These are phyloP conservation scores for Zygoascus biomembranicola DNA, from an alignment of 805 yeast species.

Conservation along the genomic window DNA sequence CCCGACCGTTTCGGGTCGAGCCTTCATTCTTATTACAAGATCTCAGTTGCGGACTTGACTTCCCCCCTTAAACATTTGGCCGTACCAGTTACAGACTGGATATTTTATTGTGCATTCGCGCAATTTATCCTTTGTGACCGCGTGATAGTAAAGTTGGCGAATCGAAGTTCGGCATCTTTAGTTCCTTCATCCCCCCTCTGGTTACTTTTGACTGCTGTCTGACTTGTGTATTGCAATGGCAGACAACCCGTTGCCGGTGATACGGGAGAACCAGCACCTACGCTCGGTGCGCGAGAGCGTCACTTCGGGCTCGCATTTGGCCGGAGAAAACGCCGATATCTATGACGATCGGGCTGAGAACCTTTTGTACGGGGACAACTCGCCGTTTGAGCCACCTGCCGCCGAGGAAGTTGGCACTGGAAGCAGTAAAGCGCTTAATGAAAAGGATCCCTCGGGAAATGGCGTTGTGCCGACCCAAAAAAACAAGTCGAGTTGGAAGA, in stretches of 20 bases:
- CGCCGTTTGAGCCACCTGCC: background rate
- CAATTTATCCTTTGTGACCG: too few relatives aligned
- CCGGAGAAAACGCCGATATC: background rate
- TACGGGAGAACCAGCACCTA: background rate
- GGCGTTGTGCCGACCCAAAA: background rate
- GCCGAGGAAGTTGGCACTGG: background rate
- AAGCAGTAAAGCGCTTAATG: background rate
- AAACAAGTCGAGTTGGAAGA: background rate
- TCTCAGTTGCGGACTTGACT: too few relatives aligned
- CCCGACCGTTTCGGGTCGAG: too few relatives aligned
- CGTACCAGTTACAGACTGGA: too few relatives aligned
- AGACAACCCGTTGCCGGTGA: background rate
- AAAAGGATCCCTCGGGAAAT: background rate
- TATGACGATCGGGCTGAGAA: background rate
- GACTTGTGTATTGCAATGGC: background rate
- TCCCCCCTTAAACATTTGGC: too few relatives aligned
- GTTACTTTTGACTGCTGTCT: too few relatives aligned
- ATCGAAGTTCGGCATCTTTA: too few relatives aligned
- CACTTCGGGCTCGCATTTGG: background rate
- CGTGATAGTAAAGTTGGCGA: too few relatives aligned
- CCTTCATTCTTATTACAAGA: too few relatives aligned
- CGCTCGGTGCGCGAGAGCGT: background rate
- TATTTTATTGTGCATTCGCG: too few relatives aligned
- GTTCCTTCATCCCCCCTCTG: too few relatives aligned
- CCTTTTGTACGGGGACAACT: background rate